phyloP scores from a whole-genome alignment of 2,329 filamentous ascomycete genomes.

The Talaromyces sp. region DNA sequence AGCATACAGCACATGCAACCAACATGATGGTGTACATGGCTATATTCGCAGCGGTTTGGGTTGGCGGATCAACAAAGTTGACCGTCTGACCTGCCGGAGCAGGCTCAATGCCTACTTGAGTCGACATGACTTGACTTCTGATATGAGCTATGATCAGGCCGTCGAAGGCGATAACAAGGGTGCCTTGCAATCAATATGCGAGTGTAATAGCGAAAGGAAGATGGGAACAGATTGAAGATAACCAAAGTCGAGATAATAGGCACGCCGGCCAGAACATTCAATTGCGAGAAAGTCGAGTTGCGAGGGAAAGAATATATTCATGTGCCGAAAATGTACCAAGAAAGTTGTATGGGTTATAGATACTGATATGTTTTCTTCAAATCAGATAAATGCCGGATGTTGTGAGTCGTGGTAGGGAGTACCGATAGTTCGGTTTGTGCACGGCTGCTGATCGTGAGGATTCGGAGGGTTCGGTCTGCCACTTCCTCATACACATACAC shows the following conservation, averaged over 20 bases:
- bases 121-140: background rate
- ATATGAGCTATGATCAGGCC: background rate
- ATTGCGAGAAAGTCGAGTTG: background rate
- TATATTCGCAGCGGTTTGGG: background rate
- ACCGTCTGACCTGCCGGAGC: conserved; percentile 1
- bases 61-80: conserved; percentile 5
- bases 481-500: background rate
- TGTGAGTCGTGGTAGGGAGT: background rate
- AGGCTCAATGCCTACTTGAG: background rate
- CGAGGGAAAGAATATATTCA: background rate
- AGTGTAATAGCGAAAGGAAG: background rate
- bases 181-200: background rate
- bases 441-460: background rate
- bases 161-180: background rate
- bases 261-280: background rate
- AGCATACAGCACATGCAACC: background rate
- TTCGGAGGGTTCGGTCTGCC: background rate
- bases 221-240: background rate
- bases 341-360: background rate
- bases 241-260: background rate
- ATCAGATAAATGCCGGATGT: background rate
- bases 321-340: background rate
- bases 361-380: background rate
- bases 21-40: conserved; percentile 8
- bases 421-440: background rate